These are phyloP conservation scores for Mycena epipterygia DNA, from an alignment of 768 basidiomycete genomes.

Conservation along the genomic window DNA sequence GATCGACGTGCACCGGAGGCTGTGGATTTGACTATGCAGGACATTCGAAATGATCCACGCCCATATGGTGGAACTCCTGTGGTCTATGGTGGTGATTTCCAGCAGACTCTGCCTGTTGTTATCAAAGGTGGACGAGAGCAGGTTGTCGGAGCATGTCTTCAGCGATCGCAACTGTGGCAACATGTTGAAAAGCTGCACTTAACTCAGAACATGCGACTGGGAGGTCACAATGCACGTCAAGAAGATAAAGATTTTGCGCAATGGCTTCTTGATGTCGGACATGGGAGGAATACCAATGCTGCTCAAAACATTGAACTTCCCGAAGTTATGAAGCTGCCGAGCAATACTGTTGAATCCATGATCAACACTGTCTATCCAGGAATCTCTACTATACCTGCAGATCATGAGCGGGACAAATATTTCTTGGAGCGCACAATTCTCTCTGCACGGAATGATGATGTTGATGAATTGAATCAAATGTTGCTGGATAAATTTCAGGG, in stretches of 20 bases:
- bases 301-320: constrained; percentile 1
- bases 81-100: neutral
- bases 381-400: neutral
- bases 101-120: constrained; percentile 22
- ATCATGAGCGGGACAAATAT: constrained; percentile 40
- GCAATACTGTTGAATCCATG: neutral
- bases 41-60: no score
- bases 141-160: constrained; percentile 19
- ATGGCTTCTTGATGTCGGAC: constrained; percentile 27
- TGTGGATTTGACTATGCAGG: no score
- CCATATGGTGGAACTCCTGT: constrained; percentile 8
- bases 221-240: neutral
- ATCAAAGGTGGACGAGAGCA: constrained; percentile 20
- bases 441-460: constrained; percentile 48
- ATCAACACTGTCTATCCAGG: neutral
- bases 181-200: neutral
- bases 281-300: constrained; percentile 3
- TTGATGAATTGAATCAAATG: constrained; percentile 46
- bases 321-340: neutral
- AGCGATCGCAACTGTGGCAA: constrained; percentile 7
- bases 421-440: constrained; percentile 48
- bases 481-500: constrained; percentile 43
- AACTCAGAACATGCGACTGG: constrained; percentile 10
- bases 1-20: no score
- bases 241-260: constrained; percentile 27